Evolutionary conservation across 176 grass and related monocot genomes (phyloP), one percentile per base, ranked within the genome.

Genomic region (Eragrostis nindensis): DNA sequence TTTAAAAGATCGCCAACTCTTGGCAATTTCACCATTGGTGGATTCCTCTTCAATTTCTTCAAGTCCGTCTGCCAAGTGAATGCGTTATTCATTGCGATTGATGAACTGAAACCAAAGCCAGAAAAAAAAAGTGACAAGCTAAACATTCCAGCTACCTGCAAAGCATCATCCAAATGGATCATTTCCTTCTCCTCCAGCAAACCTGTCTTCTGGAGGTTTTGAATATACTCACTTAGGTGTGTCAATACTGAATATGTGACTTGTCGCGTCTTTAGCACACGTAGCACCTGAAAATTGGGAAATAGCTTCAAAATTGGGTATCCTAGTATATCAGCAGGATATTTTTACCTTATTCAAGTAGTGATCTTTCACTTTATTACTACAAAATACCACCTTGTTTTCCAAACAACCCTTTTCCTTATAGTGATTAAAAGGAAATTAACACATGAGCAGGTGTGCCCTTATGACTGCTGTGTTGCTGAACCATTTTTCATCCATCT

Each of bases 171-270:
- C 13, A 98, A 87, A 72, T 98, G 92, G 54, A 48, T 46, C 81
- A 86, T 95, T 84, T 98, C 95, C 24, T 95, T 94, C 72, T 93
- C 78, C 85, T 98, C 95, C 6, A 98, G 84, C 73, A 98, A 78
- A 29, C 95, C 95, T 81, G 87, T 86, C 74, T 94, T 91, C 77
- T 91, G 83, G 43, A 98, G 95, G 73, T 98, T 85, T 89, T 98
- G 86, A 62, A 98, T 91, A 81, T 98, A 94, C 57, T 93, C 90
- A 78, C 88, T 98, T 53, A 94, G 80, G 80, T 98, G 95, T 60
- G 87, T 90, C 80, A 94, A 87, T 72, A 94, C 78, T n/a, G 95
- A 91, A 90, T 98, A 93, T 80, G 95, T 94, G 47, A 98, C 95
- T 89, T 98, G 95, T 89, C 95, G 84, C 36, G 95, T 93, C 63